A percentile compares a stretch with the other conserved stretches of the same genome.
Conservation (phyloP, 2,329 filamentous ascomycete species). For the Dothideomycetes sp. region DNA sequence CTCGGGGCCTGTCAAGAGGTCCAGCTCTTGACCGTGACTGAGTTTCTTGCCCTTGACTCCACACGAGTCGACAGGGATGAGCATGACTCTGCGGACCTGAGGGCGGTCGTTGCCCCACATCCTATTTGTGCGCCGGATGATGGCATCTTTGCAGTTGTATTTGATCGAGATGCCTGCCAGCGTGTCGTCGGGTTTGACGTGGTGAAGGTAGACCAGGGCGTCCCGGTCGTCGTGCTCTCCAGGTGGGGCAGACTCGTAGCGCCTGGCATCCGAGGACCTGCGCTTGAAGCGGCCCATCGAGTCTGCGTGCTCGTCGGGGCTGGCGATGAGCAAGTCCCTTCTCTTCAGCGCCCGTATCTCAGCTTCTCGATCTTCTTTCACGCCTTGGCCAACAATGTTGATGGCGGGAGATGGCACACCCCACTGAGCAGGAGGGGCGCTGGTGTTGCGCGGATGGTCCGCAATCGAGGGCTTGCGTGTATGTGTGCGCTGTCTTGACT, state of each 20-base stretch:
- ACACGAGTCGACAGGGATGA: constrained; percentile 83
- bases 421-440: constrained; percentile 35
- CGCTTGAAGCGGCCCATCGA: constrained; percentile 46
- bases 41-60: constrained; percentile 62
- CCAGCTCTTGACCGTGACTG: constrained; percentile 21
- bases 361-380: constrained; percentile 34
- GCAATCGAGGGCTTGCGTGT: constrained; percentile 11
- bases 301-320: constrained; percentile 29
- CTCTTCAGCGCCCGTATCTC: constrained; percentile 39
- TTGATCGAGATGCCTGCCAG: constrained; percentile 83
- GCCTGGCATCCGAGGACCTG: constrained; percentile 54
- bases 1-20: constrained; percentile 19
- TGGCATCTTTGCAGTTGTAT: constrained; percentile 75
- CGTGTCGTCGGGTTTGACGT: constrained; percentile 72
- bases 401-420: constrained; percentile 28
- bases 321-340: constrained; percentile 31
- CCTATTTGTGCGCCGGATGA: constrained; percentile 77
- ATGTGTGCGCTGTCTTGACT: constrained; percentile 3
- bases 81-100: constrained; percentile 68
- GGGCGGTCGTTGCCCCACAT: constrained; percentile 92
- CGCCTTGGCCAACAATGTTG: constrained; percentile 31
- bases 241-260: constrained; percentile 35
- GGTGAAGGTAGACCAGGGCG: constrained; percentile 81
- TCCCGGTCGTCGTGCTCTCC: constrained; percentile 55
- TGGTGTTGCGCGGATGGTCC: constrained; percentile 21